Base-by-base conservation (phyloP, 768 basidiomycete species). In the Hericium erinaceus region DNA sequence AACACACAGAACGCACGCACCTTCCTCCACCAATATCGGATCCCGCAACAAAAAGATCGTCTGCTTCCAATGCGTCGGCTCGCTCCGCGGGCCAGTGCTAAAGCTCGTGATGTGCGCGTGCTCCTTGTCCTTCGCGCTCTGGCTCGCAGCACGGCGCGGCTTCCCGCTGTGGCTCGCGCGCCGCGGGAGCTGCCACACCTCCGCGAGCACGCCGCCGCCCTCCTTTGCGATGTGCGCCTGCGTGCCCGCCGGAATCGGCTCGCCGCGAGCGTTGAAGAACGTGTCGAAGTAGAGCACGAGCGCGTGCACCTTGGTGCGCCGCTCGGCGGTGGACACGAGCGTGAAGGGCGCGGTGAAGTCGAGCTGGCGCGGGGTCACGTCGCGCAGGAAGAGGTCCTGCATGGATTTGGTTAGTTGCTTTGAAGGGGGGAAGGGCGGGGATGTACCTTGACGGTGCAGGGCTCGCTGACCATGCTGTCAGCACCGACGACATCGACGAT, bases 11-110 rank as follows among this genome's bases (percentile, higher is more conserved):
- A 26, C 39, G 12, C 15, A 49, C n/a, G 33, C 41, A 87, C 91
- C 91, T 75, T 89, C 84, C 3, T 80, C 77, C 1, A 89, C 83
- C n/a, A 70, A 66, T 54, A 98, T 80, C 0, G 92, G 89, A 56
- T 93, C 83, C 49, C 80, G 75, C 57, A 99, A 76, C 63, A 98
- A 70, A 71, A 99, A 97, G 2, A 92, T 64, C 0, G 95, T 93
- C 67, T 99, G 95, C 68, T 93, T 94, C 95, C 95, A 98, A 69
- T 99, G 95, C 26, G 95, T 98, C 10, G 91, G 83, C 22, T 82
- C 81, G 57, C 90, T 94, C 64, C 73, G 73, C 10, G 95, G 94
- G 0, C 95, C 92, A 0, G 95, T 98, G 64, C 91, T 95, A 71
- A 99, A 91, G 68, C 88, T 91, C 6, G 79, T 81, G 8, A 83